These are phyloP conservation scores for Saksenaea oblongispora DNA, from an alignment of 371 early-diverging fungal species.

Conservation along the genomic window DNA sequence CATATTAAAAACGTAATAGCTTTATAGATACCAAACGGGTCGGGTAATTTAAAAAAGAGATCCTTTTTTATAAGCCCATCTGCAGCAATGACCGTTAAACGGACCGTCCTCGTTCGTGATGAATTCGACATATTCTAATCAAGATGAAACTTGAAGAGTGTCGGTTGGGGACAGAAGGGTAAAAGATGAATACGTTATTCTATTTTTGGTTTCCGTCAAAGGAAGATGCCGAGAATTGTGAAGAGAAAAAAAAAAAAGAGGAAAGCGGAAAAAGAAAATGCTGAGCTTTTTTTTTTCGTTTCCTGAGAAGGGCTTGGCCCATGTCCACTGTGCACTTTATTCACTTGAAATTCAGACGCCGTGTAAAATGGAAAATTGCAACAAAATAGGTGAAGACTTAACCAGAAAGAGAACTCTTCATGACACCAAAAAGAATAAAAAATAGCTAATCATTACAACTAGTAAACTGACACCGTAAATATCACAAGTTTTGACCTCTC, in stretches of 20 bases:
- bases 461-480: too few species aligned
- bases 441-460: too few species aligned
- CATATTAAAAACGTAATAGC: not conserved
- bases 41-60: constrained; percentile 66
- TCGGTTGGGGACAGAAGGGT: not conserved
- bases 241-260: not conserved
- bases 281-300: constrained; percentile 10
- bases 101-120: constrained; percentile 38
- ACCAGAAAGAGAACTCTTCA: too few species aligned
- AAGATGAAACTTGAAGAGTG: constrained; percentile 3
- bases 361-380: too few species aligned
- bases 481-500: too few species aligned
- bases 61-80: constrained; percentile 91
- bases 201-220: not conserved
- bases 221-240: not conserved
- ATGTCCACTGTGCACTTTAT: not conserved
- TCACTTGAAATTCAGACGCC: too few species aligned
- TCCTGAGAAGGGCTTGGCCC: not conserved
- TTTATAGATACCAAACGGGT: constrained; percentile 65
- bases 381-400: too few species aligned
- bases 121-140: constrained; percentile 31
- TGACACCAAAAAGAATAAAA: too few species aligned
- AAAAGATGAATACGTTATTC: not conserved
- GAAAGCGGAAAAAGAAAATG: not conserved
- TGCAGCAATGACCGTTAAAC: constrained; percentile 82